phyloP scores from a whole-genome alignment of 495 filamentous ascomycete genomes.

The Glonium stellatum region DNA sequence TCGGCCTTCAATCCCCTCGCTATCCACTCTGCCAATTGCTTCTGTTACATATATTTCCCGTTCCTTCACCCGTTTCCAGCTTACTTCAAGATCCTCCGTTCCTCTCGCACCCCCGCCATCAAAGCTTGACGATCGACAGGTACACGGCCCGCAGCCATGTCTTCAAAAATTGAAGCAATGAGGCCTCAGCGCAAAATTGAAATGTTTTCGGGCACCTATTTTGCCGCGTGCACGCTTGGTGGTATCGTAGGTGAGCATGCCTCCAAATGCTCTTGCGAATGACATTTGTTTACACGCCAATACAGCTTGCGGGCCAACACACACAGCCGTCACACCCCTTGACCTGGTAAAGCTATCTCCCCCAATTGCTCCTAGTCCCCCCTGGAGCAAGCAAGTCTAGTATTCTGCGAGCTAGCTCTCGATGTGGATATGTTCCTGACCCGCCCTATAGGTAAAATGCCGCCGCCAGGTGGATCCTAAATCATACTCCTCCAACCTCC shows the following conservation, averaged over 20 bases:
- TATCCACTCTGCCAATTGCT: not conserved
- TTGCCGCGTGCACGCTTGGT: conserved; percentile 56
- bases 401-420: not conserved
- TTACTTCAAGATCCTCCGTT: not conserved
- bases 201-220: conserved; percentile 61
- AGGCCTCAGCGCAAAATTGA: conserved; percentile 45
- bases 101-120: not conserved
- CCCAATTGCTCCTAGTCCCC: too few relatives aligned
- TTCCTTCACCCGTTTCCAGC: not conserved
- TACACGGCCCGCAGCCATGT: conserved; percentile 1
- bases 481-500: conserved; percentile 61
- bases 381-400: not conserved
- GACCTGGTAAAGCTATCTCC: conserved; percentile 44
- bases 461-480: conserved; percentile 66
- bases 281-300: conserved; percentile 7
- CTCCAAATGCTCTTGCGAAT: not conserved
- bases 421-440: not conserved
- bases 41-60: not conserved
- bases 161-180: conserved; percentile 15
- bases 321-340: conserved; percentile 54
- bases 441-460: conserved; percentile 44
- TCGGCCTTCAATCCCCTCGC: not conserved
- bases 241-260: conserved; percentile 53
- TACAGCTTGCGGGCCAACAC: conserved; percentile 56
- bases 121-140: not conserved